Percentiles rank a stretch among this genome's conserved stretches.
phyloP scores from a whole-genome alignment of 73 alveolate genomes.

The Uronychia binucleata region DNA sequence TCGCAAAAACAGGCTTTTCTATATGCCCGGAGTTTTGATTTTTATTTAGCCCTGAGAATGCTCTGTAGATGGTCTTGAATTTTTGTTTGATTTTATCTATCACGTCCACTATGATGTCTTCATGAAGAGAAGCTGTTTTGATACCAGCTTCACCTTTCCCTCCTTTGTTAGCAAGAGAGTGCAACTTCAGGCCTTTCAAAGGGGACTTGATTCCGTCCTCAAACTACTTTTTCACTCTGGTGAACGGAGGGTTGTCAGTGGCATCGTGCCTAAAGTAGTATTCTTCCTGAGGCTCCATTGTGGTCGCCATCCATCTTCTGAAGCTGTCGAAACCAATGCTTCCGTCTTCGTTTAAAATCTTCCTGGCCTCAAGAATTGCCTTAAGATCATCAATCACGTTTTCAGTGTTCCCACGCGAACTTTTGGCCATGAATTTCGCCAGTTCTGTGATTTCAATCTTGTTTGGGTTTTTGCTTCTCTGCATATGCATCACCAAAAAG shows the following conservation, averaged over 20 bases:
- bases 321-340: conserved; percentile 3
- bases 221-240: neutral
- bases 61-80: conserved; percentile 1
- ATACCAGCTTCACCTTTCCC: neutral
- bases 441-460: neutral
- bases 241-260: conserved; percentile 17
- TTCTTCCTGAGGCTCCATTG: conserved; percentile 38
- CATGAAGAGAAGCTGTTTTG: conserved; percentile 3
- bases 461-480: neutral
- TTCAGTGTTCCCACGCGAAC: neutral
- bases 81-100: neutral
- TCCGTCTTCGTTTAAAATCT: neutral
- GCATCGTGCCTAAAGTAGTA: conserved; percentile 54
- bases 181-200: neutral
- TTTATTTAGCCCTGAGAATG: neutral
- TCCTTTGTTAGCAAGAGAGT: neutral
- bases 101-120: neutral
- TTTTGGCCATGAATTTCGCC: neutral
- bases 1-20: neutral
- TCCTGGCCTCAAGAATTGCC: conserved; percentile 6
- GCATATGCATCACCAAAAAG: conserved; percentile 25
- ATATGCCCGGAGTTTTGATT: neutral
- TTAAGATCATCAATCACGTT: conserved; percentile 17
- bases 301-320: conserved; percentile 40
- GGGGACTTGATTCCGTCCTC: conserved; percentile 4